Percentiles rank a stretch among this genome's conserved stretches.
These are phyloP conservation scores for Fusarium floridanum DNA, from an alignment of 2,329 filamentous ascomycete genomes.

Conservation along the genomic window DNA sequence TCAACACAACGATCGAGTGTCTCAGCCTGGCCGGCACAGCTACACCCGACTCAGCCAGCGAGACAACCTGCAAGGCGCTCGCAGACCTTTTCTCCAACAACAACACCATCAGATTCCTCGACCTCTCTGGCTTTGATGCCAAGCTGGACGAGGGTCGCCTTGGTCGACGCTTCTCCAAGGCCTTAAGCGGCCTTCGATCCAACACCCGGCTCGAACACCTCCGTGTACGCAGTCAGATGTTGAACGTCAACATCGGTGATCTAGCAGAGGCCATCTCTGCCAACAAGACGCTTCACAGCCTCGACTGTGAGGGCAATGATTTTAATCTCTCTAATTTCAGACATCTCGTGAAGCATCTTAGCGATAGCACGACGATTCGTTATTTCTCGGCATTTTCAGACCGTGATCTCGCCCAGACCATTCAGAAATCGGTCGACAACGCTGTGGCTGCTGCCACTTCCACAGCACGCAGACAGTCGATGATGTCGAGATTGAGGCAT, in stretches of 20 bases:
- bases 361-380: slow-evolving; percentile 58
- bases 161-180: slow-evolving; percentile 65
- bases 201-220: slow-evolving; percentile 63
- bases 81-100: slow-evolving; percentile 66
- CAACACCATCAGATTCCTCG: slow-evolving; percentile 64
- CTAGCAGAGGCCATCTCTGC: slow-evolving; percentile 63
- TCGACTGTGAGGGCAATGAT: slow-evolving; percentile 68
- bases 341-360: slow-evolving; percentile 60
- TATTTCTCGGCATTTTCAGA: slow-evolving; percentile 59
- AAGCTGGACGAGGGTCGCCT: slow-evolving; percentile 70
- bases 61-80: slow-evolving; percentile 62
- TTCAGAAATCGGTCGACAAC: slow-evolving; percentile 51
- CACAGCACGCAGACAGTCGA: slow-evolving; percentile 50
- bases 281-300: slow-evolving; percentile 63
- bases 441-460: slow-evolving; percentile 43
- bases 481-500: slow-evolving; percentile 51
- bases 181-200: slow-evolving; percentile 61
- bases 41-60: slow-evolving; percentile 60
- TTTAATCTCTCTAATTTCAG: slow-evolving; percentile 66
- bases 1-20: slow-evolving; percentile 64
- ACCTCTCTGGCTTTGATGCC: slow-evolving; percentile 68
- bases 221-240: slow-evolving; percentile 68
- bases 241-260: slow-evolving; percentile 66
- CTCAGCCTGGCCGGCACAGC: slow-evolving; percentile 68
- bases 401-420: slow-evolving; percentile 51